These are phyloP conservation scores for Lentinula raphanica DNA, from an alignment of 768 basidiomycete species.

Conservation along the genomic window DNA sequence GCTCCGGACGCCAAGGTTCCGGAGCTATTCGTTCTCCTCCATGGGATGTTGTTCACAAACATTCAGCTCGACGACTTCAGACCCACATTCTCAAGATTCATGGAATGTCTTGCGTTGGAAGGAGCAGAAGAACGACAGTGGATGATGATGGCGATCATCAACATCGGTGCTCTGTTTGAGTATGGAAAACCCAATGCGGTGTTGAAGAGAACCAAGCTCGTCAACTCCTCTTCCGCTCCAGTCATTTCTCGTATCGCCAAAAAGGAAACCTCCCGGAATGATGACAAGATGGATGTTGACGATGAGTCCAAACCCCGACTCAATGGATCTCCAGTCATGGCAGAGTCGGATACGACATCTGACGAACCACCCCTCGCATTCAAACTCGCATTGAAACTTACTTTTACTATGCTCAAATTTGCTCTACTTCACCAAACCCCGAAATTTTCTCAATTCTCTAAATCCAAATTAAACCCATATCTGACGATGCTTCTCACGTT, in stretches of 20 bases:
- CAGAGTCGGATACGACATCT: conserved; percentile 23
- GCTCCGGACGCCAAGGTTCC: conserved; percentile 67
- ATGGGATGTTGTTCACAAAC: conserved; percentile 96
- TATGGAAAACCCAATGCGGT: conserved; percentile 76
- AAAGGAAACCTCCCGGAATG: conserved; percentile 6
- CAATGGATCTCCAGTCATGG: conserved; percentile 18
- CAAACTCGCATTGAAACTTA: conserved; percentile 70
- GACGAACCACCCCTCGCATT: conserved; percentile 59
- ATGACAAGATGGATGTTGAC: conserved; percentile 17
- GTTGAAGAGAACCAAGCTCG: conserved; percentile 48
- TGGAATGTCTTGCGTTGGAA: conserved; percentile 83
- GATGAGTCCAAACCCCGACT: conserved; percentile 17
- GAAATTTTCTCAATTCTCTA: conserved; percentile 51
- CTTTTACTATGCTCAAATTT: conserved; percentile 72
- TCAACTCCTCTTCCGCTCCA: not conserved
- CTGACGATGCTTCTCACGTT: conserved; percentile 85
- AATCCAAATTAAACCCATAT: conserved; percentile 74
- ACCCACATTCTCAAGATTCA: conserved; percentile 73
- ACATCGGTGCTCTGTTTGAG: conserved; percentile 78
- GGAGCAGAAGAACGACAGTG: conserved; percentile 81
- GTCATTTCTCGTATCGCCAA: not conserved
- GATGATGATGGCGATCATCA: conserved; percentile 94
- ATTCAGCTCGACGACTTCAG: conserved; percentile 91
- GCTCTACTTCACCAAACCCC: conserved; percentile 62
- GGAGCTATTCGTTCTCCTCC: conserved; percentile 86